Percentiles rank a stretch among this genome's conserved stretches.
These are phyloP conservation scores for Cystobasidium slooffiae DNA, from an alignment of 1,284 basidiomycete species.

Conservation along the genomic window DNA sequence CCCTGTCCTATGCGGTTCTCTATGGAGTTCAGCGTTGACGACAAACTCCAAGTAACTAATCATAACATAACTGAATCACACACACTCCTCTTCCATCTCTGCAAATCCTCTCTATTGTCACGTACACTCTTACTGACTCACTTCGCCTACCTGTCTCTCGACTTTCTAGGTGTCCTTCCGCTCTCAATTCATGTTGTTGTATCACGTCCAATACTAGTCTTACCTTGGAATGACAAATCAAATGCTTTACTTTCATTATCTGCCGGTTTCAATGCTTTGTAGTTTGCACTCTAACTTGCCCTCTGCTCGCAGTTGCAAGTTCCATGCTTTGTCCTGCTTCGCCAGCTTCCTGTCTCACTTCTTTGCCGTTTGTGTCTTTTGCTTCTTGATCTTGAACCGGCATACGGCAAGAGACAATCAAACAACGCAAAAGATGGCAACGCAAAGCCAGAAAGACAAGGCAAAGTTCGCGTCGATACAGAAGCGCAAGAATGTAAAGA, in stretches of 20 bases:
- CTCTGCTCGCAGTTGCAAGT: too few species aligned
- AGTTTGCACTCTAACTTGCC: too few species aligned
- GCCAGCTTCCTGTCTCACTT: too few species aligned
- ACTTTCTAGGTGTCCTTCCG: background rate
- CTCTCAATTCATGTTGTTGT: background rate
- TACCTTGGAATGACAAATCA: background rate
- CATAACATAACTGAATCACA: conserved; percentile 23
- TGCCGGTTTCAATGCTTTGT: background rate
- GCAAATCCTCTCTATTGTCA: background rate
- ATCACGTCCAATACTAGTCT: background rate
- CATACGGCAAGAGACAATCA: background rate
- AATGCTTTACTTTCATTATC: background rate
- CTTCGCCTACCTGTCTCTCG: background rate
- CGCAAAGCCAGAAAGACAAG: conserved; percentile 20
- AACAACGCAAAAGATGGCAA: conserved; percentile 19
- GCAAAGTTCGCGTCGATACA: conserved; percentile 24
- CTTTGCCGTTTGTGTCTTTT: background rate
- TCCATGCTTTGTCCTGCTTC: too few species aligned
- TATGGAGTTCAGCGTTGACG: conserved; percentile 42
- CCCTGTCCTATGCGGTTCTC: conserved; percentile 43
- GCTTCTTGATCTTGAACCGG: background rate
- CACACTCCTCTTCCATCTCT: background rate
- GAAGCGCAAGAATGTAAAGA: conserved; percentile 32
- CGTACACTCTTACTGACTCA: background rate
- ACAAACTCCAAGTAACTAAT: conserved; percentile 42